phyloP scores from a whole-genome alignment of 164 flowering plant species.

The Pachysandra terminalis region DNA sequence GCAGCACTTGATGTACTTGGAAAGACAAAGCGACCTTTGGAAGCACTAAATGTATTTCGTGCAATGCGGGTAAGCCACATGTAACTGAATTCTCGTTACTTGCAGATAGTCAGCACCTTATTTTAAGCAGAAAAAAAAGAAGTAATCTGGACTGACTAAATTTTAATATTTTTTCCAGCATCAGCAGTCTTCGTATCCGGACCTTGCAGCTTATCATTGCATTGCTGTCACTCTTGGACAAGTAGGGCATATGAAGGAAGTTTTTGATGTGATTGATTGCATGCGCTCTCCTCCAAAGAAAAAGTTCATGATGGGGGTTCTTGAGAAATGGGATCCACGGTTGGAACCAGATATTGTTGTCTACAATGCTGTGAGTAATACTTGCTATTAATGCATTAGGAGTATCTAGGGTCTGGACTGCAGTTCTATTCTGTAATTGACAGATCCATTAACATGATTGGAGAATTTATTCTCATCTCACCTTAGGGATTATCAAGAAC shows the following conservation, averaged over 20 bases:
- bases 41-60: slow-evolving; percentile 76
- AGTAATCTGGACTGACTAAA: neutral
- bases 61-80: slow-evolving; percentile 83
- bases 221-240: slow-evolving; percentile 96
- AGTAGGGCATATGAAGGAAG: slow-evolving; percentile 89
- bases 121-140: neutral
- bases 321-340: slow-evolving; percentile 77
- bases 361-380: slow-evolving; percentile 78
- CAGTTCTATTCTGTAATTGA: neutral
- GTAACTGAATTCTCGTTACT: neutral
- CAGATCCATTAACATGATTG: neutral
- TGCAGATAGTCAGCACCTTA: neutral
- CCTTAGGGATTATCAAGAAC: too few species aligned
- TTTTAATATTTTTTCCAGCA: slow-evolving; percentile 37
- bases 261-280: slow-evolving; percentile 87
- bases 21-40: slow-evolving; percentile 84
- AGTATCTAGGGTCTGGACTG: neutral
- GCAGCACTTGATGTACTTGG: slow-evolving; percentile 85
- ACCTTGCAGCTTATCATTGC: slow-evolving; percentile 77
- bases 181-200: slow-evolving; percentile 76
- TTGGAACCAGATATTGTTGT: slow-evolving; percentile 82
- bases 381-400: slow-evolving; percentile 1
- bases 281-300: slow-evolving; percentile 78
- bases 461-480: neutral
- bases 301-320: slow-evolving; percentile 45